Conservation (phyloP, 345 rosid genomes). For the Salix viminalis region DNA sequence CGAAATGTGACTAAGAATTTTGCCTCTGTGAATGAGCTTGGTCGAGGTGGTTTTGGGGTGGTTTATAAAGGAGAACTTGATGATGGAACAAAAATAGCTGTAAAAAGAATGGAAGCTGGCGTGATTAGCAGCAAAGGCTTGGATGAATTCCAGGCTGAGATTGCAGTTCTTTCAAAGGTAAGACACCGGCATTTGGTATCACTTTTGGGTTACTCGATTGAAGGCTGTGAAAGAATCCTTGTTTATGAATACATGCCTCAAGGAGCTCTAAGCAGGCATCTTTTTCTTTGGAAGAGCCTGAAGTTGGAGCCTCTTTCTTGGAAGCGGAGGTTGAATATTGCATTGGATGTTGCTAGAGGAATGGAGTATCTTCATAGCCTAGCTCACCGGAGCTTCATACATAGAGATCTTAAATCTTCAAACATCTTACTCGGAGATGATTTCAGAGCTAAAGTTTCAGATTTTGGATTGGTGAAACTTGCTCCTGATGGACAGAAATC, state of each 20-base stretch:
- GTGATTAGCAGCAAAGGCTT: slow-evolving; percentile 56
- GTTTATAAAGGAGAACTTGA: slow-evolving; percentile 69
- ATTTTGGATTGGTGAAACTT: slow-evolving; percentile 76
- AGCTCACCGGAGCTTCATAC: slow-evolving; percentile 72
- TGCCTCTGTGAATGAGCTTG: slow-evolving; percentile 62
- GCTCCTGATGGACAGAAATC: slow-evolving; percentile 73
- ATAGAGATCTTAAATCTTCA: slow-evolving; percentile 73
- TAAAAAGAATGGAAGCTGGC: slow-evolving; percentile 74
- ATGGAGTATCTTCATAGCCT: slow-evolving; percentile 74
- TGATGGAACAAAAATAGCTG: slow-evolving; percentile 70
- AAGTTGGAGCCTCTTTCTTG: slow-evolving; percentile 66
- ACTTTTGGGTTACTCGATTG: slow-evolving; percentile 61
- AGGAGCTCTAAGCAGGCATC: slow-evolving; percentile 72
- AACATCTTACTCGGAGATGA: slow-evolving; percentile 71
- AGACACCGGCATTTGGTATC: slow-evolving; percentile 74
- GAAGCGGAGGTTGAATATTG: slow-evolving; percentile 63
- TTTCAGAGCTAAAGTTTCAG: slow-evolving; percentile 68
- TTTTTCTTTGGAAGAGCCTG: slow-evolving; percentile 65
- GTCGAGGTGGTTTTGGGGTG: slow-evolving; percentile 78
- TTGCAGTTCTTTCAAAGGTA: slow-evolving; percentile 71
- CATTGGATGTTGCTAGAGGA: slow-evolving; percentile 76
- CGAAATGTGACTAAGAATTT: slow-evolving; percentile 62
- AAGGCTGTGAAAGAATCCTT: slow-evolving; percentile 61
- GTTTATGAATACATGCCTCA: slow-evolving; percentile 79
- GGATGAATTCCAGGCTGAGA: slow-evolving; percentile 67